These are phyloP conservation scores for Tetratostichococcus sp. DNA, from an alignment of 139 green algal genomes.

Conservation along the genomic window DNA sequence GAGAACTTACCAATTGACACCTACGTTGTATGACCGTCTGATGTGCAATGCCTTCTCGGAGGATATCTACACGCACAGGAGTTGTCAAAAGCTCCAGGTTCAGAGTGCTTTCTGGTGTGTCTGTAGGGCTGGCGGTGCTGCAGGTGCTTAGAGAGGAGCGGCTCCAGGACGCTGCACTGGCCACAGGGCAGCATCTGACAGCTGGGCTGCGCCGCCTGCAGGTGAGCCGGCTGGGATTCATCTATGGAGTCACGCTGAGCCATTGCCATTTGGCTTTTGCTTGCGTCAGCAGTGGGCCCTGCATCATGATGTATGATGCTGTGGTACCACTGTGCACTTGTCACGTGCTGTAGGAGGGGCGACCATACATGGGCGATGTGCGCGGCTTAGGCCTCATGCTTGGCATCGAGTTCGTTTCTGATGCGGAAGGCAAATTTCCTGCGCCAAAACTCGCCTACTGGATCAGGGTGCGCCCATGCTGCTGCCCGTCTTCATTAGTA, in stretches of 20 bases:
- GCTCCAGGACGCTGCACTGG: conserved; percentile 42
- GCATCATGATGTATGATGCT: too few species aligned
- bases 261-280: too few species aligned
- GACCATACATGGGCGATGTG: conserved; percentile 47
- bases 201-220: neutral
- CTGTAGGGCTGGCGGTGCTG: conserved; percentile 37
- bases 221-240: neutral
- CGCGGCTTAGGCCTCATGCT: conserved; percentile 56
- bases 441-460: conserved; percentile 18
- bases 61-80: too few species aligned
- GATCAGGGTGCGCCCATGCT: conserved; percentile 29
- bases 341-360: conserved; percentile 3
- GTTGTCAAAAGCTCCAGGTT: too few species aligned
- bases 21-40: too few species aligned
- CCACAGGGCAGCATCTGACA: conserved; percentile 21
- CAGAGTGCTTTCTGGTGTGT: neutral
- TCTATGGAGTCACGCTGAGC: too few species aligned
- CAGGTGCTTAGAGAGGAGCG: conserved; percentile 36
- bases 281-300: too few species aligned
- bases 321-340: too few species aligned
- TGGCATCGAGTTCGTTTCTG: conserved; percentile 47
- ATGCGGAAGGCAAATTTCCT: conserved; percentile 13
- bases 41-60: too few species aligned
- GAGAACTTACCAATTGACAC: too few species aligned
- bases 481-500: too few species aligned